Evolutionary conservation across 306 rosid genomes (phyloP), one percentile per base, ranked within the genome.

Genomic region (Senna siamea): DNA sequence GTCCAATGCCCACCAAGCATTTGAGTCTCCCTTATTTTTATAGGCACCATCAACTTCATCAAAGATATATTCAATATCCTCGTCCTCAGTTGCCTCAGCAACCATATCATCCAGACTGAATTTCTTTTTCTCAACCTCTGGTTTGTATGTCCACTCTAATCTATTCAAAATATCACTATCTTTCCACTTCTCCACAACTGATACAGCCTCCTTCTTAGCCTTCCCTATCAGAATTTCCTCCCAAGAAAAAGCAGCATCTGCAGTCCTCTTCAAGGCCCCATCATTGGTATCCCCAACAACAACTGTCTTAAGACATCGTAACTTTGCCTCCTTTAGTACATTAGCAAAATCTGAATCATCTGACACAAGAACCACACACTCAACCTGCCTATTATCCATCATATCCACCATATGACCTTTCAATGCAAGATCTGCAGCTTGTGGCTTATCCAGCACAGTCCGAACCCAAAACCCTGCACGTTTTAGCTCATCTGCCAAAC

Each of bases 281-380:
- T 85, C 89, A 62, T 58, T 78, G 8, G 72, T 10, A 84, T 93
- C 93, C 79, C 98, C 98, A 47, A 93, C 82, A 43, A 85, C 93
- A 66, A 91, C 96, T 0, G 87, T 87, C 81, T 81, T 93, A 18
- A 89, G 80, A 67, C 93, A 85, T 43, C 97, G 82, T 69, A 82
- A 32, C 73, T 80, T 93, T 1, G 98, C 97, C 78, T 93, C 97
- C 77, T 79, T 82, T 71, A 93, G 75, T 17, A 93, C 87, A 62
- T 72, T 73, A 46, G 70, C 81, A 68, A 93, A 91, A 72, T 84
- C 91, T 19, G 82, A 79, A 79, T 93, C 96, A 72, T 93, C 93
- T 4, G 94, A 93, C 28, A 93, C 97, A 72, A 93, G 87, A 60
- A 93, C 85, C 87, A 93, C 67, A 51, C 97, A 93, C 64, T 87